Conservation (phyloP, 2,329 filamentous ascomycete genomes). For the Herpotrichia juniperi region DNA sequence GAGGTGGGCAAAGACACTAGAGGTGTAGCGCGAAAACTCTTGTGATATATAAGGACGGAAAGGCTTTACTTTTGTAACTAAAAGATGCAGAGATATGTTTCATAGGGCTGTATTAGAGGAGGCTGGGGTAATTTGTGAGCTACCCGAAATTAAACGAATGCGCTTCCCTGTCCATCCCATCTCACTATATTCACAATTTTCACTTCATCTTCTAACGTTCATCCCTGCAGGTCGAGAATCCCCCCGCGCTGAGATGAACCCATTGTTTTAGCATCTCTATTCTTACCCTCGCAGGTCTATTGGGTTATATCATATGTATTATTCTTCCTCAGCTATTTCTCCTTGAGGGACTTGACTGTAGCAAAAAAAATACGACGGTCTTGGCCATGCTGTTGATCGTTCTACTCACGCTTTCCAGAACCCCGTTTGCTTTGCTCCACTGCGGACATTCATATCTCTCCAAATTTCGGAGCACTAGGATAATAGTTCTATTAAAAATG, state of each 20-base stretch:
- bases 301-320: constrained; percentile 5
- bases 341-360: constrained; percentile 3
- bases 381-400: constrained; percentile 5
- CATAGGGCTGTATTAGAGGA: no score
- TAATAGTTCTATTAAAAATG: background rate
- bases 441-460: background rate
- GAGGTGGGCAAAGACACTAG: no score
- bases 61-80: no score
- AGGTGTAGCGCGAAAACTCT: no score
- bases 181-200: no score
- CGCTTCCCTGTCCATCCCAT: no score
- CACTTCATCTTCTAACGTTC: no score
- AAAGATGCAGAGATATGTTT: no score
- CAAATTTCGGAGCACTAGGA: constrained; percentile 1
- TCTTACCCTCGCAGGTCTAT: constrained; percentile 2
- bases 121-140: no score
- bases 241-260: constrained; percentile 4
- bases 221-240: constrained; percentile 9
- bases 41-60: no score
- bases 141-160: no score
- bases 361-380: constrained; percentile 10
- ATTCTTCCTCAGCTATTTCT: constrained; percentile 11
- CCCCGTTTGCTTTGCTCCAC: constrained; percentile 3
- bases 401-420: constrained; percentile 5
- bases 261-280: constrained; percentile 2